Evolutionary conservation across 768 basidiomycete genomes (phyloP).

Genomic region (Atractiella rhizophila): DNA sequence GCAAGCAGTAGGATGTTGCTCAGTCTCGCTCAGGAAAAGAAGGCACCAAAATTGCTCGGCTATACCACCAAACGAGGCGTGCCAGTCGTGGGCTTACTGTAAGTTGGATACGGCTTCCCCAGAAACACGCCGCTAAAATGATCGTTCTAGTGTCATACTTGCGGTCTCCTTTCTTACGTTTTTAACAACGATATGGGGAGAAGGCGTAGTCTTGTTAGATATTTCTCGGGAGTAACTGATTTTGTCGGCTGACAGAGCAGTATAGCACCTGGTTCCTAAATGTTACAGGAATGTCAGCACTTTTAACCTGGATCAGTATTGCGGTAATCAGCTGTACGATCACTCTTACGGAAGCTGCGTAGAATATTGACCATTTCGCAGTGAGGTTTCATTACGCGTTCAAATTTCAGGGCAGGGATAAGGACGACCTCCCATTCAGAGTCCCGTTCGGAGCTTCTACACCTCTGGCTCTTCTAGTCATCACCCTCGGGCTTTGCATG

Average conservation of each 20-base stretch:
- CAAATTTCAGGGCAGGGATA: conserved; percentile 28
- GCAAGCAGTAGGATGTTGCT: conserved; percentile 35
- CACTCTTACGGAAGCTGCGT: conserved; percentile 1
- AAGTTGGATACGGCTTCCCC: conserved; percentile 26
- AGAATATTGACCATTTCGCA: conserved; percentile 23
- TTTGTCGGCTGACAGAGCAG: conserved; percentile 1
- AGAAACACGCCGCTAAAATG: conserved; percentile 13
- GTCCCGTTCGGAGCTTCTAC: conserved; percentile 34
- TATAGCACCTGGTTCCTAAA: conserved; percentile 27
- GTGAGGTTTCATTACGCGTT: conserved; percentile 42
- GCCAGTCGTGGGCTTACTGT: conserved; percentile 33
- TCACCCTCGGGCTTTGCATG: conserved; percentile 31
- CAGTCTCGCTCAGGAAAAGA: conserved; percentile 33
- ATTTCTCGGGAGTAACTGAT: conserved; percentile 22
- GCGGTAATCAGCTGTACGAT: conserved; percentile 16
- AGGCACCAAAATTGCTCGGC: conserved; percentile 39
- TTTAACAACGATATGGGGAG: conserved; percentile 35
- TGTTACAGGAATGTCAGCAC: conserved; percentile 37
- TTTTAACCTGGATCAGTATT: conserved; percentile 41
- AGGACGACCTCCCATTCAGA: conserved; percentile 34
- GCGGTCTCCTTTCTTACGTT: conserved; percentile 31
- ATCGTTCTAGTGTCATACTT: conserved; percentile 26
- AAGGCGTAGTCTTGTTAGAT: conserved; percentile 35
- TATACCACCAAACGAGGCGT: conserved; percentile 38
- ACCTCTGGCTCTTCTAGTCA: conserved; percentile 30